phyloP scores from a whole-genome alignment of 2,329 filamentous ascomycete species.

The Exutisphaerella laricina region DNA sequence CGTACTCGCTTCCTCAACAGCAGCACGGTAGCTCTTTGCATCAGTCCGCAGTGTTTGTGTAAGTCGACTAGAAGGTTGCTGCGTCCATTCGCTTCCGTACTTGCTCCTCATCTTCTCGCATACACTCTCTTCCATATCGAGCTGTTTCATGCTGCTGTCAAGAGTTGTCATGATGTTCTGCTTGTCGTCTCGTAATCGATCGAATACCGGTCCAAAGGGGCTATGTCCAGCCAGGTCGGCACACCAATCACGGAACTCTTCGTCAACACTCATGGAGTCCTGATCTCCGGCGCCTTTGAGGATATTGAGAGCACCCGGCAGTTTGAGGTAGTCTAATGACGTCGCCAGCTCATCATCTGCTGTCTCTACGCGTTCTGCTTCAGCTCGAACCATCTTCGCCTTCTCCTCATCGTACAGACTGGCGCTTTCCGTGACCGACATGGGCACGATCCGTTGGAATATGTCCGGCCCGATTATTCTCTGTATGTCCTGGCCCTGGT shows the following conservation, averaged over 20 bases:
- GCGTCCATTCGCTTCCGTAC: conserved; percentile 92
- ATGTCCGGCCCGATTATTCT: conserved; percentile 95
- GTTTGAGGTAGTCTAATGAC: conserved; percentile 84
- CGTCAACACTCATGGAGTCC: conserved; percentile 72
- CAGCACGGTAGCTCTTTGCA: conserved; percentile 79
- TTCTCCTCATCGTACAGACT: conserved; percentile 99
- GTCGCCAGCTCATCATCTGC: conserved; percentile 95
- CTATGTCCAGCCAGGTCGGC: conserved; percentile 84
- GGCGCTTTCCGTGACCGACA: conserved; percentile 92
- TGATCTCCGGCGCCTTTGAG: conserved; percentile 90
- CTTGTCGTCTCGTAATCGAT: conserved; percentile 71
- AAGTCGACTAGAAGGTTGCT: conserved; percentile 86
- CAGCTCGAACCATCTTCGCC: conserved; percentile 86
- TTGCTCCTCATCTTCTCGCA: conserved; percentile 99
- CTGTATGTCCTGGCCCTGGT: conserved; percentile 95
- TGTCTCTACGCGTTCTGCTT: conserved; percentile 86
- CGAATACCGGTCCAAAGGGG: conserved; percentile 71
- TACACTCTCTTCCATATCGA: conserved; percentile 95
- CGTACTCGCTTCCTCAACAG: conserved; percentile 78
- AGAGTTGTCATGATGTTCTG: conserved; percentile 65
- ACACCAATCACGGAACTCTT: conserved; percentile 91
- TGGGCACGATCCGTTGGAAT: conserved; percentile 92
- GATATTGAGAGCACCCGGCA: conserved; percentile 74
- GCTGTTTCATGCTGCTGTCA: conserved; percentile 75
- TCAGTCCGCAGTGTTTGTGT: conserved; percentile 84